Conservation (phyloP, 257 asterid genomes). For the Ilex aquifolium region DNA sequence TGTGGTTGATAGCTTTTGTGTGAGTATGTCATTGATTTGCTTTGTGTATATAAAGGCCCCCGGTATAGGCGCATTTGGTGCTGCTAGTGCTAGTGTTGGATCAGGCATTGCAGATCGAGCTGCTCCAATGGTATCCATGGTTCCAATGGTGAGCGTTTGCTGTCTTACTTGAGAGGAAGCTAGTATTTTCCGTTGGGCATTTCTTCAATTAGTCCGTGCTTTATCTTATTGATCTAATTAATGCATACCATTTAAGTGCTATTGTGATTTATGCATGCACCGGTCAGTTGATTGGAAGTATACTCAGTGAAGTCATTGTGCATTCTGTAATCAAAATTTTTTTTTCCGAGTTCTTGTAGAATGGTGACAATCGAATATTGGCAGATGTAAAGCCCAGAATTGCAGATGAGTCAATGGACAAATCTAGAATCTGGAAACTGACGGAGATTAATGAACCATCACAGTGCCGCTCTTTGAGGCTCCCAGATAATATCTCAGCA, state of each 20-base stretch:
- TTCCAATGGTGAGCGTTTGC: constrained; percentile 29
- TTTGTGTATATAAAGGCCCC: constrained; percentile 27
- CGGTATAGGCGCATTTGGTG: constrained; percentile 29
- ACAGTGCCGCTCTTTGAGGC: constrained; percentile 47
- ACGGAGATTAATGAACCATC: constrained; percentile 49
- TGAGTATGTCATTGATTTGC: neutral
- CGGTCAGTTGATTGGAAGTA: no score
- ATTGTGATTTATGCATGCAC: neutral
- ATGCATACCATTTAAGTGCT: neutral
- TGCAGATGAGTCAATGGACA: constrained; percentile 39
- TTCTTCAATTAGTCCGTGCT: neutral
- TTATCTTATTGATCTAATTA: no score
- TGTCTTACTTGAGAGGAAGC: constrained; percentile 1
- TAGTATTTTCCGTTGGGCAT: neutral
- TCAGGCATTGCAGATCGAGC: constrained; percentile 31
- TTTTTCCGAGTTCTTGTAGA: constrained; percentile 18
- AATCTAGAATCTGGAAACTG: constrained; percentile 49
- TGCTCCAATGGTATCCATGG: constrained; percentile 25
- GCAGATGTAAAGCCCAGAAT: constrained; percentile 37
- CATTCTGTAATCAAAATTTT: no score
- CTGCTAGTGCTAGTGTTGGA: constrained; percentile 43
- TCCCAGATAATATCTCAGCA: constrained; percentile 45
- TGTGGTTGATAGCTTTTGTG: no score
- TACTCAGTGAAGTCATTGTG: no score
- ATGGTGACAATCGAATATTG: constrained; percentile 37